Evolutionary conservation across 805 yeast genomes (phyloP).

Genomic region (Metahyphopichia silvanorum): DNA sequence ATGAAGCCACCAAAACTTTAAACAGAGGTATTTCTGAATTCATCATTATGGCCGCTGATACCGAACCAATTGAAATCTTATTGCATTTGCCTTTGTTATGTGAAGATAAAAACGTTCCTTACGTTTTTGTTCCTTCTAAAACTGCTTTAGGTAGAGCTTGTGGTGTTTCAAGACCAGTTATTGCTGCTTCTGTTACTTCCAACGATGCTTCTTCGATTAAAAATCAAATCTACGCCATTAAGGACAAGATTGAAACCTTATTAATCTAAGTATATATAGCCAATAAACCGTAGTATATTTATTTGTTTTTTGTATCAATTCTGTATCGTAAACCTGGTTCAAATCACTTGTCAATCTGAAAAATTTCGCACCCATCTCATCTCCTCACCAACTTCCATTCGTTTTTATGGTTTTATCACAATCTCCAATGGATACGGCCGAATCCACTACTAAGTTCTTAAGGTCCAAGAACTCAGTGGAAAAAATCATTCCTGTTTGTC

Average conservation of each 20-base stretch:
- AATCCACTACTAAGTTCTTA: slow-evolving; percentile 52
- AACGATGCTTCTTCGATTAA: slow-evolving; percentile 97
- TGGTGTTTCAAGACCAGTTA: slow-evolving; percentile 99
- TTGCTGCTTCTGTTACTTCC: slow-evolving; percentile 97
- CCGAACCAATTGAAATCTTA: slow-evolving; percentile 98
- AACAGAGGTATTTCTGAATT: slow-evolving; percentile 99
- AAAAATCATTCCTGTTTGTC: slow-evolving; percentile 37
- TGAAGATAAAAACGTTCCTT: slow-evolving; percentile 99
- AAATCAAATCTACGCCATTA: slow-evolving; percentile 94
- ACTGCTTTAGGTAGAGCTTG: slow-evolving; percentile 99
- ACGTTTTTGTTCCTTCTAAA: slow-evolving; percentile 98
- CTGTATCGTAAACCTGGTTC: background rate
- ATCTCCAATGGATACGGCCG: slow-evolving; percentile 24
- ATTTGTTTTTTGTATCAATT: background rate
- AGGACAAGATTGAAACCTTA: slow-evolving; percentile 98
- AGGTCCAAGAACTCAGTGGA: slow-evolving; percentile 48
- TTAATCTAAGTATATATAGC: slow-evolving; percentile 55
- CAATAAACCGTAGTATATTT: background rate
- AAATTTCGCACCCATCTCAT: background rate
- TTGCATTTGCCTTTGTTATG: slow-evolving; percentile 96
- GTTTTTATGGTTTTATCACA: too few species aligned
- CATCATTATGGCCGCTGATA: slow-evolving; percentile 99
- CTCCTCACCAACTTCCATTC: slow-evolving; percentile 1
- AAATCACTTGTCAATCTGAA: background rate
- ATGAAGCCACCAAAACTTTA: slow-evolving; percentile 98